phyloP scores from a whole-genome alignment of 306 rosid genomes.

The Corylus avellana region DNA sequence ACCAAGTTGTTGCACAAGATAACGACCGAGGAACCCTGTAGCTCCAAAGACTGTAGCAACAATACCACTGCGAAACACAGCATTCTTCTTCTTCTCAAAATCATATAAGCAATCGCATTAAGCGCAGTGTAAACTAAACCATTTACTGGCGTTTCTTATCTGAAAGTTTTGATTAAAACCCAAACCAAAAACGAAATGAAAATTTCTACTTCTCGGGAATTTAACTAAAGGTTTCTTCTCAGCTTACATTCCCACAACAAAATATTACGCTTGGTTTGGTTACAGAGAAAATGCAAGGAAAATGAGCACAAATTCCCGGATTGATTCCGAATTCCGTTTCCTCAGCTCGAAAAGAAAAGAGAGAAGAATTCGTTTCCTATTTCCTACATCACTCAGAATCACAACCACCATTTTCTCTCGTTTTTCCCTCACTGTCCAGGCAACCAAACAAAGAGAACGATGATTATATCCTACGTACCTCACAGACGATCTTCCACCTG shows the following conservation, averaged over 20 bases:
- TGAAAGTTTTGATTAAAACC: neutral
- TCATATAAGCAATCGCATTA: neutral
- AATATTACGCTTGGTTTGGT: neutral
- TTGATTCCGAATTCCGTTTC: neutral
- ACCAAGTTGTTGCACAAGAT: slow-evolving; percentile 98
- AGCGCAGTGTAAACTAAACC: neutral
- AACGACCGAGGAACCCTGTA: slow-evolving; percentile 97
- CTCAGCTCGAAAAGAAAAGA: neutral
- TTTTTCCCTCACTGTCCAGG: slow-evolving; percentile 8
- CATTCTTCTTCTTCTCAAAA: neutral
- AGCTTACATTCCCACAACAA: neutral
- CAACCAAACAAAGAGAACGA: neutral
- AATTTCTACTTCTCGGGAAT: neutral
- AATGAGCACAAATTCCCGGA: neutral
- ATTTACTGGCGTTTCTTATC: neutral
- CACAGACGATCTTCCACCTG: slow-evolving; percentile 98
- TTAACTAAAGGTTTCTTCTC: neutral
- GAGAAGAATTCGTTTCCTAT: neutral
- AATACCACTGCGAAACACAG: slow-evolving; percentile 71
- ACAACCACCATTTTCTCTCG: neutral
- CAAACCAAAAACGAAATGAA: neutral
- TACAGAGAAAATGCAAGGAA: neutral
- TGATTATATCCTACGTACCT: slow-evolving; percentile 44
- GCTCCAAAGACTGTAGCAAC: slow-evolving; percentile 96
- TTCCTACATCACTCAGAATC: neutral